Percentiles rank a stretch among this genome's conserved stretches.
These are phyloP conservation scores for Rubroboletus satanas DNA, from an alignment of 768 basidiomycete species.

Conservation along the genomic window DNA sequence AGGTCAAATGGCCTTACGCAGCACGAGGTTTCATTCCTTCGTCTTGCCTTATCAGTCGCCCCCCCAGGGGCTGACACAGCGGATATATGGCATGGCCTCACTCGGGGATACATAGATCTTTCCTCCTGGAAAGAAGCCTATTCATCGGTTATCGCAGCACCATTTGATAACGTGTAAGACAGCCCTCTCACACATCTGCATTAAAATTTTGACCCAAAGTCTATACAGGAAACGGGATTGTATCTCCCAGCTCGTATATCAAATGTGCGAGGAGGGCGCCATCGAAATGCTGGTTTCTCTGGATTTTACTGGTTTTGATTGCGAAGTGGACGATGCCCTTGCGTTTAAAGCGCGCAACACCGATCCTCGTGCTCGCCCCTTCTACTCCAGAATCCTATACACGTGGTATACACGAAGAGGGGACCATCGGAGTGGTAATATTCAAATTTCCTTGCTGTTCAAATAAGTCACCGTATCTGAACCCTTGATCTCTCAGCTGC, in stretches of 20 bases:
- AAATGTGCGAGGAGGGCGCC: constrained; percentile 89
- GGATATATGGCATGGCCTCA: constrained; percentile 76
- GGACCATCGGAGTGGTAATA: constrained; percentile 88
- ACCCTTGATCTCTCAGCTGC: constrained; percentile 57
- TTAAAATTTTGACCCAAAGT: constrained; percentile 6
- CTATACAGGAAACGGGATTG: constrained; percentile 71
- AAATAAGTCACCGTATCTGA: constrained; percentile 15
- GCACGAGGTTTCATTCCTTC: constrained; percentile 71
- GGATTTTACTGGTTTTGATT: constrained; percentile 79
- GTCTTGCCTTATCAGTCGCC: constrained; percentile 74
- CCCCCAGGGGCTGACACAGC: constrained; percentile 50
- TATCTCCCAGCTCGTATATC: constrained; percentile 76
- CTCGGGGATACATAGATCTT: constrained; percentile 69
- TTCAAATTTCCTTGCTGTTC: constrained; percentile 10
- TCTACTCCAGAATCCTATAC: constrained; percentile 90
- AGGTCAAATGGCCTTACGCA: constrained; percentile 50
- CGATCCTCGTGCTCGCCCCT: constrained; percentile 80
- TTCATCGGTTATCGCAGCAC: constrained; percentile 65
- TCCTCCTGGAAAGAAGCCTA: constrained; percentile 87
- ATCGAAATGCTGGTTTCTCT: constrained; percentile 74
- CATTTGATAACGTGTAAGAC: constrained; percentile 77
- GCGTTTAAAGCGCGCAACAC: constrained; percentile 92
- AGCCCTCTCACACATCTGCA: constrained; percentile 4
- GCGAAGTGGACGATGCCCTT: constrained; percentile 84
- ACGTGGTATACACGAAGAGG: constrained; percentile 86